A percentile compares a stretch with the other conserved stretches of the same genome.
These are phyloP conservation scores for Phytopythium sindhum DNA, from an alignment of 352 stramenopile genomes.

Conservation along the genomic window DNA sequence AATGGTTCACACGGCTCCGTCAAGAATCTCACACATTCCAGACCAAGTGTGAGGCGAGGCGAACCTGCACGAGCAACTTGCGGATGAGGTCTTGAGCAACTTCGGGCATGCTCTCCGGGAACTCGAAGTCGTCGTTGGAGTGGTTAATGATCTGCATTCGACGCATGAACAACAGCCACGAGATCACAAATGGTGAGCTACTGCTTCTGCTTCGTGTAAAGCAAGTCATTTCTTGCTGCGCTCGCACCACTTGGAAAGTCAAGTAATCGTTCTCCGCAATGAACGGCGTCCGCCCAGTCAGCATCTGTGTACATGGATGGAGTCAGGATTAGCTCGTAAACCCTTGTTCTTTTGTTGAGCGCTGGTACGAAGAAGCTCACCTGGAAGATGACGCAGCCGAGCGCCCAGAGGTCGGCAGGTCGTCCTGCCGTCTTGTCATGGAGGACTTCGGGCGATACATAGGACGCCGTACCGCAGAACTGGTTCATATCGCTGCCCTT, in stretches of 20 bases:
- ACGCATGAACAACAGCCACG: neutral
- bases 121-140: conserved; percentile 70
- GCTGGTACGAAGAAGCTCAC: conserved; percentile 12
- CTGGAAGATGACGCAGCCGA: conserved; percentile 89
- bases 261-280: conserved; percentile 90
- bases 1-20: neutral
- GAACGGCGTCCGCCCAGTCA: conserved; percentile 82
- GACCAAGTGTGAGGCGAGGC: neutral
- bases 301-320: conserved; percentile 39
- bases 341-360: neutral
- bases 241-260: conserved; percentile 83
- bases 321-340: neutral
- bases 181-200: neutral
- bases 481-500: conserved; percentile 48
- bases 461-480: conserved; percentile 90
- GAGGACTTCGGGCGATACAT: conserved; percentile 91
- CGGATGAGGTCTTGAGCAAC: conserved; percentile 66
- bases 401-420: conserved; percentile 87
- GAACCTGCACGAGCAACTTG: conserved; percentile 70
- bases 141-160: conserved; percentile 72
- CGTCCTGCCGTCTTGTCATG: conserved; percentile 76
- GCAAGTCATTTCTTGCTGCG: neutral
- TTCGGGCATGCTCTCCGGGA: conserved; percentile 65
- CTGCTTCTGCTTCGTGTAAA: neutral
- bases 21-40: neutral